These are phyloP conservation scores for Microdochium paspali DNA, from an alignment of 2,329 filamentous ascomycete species.

Conservation along the genomic window DNA sequence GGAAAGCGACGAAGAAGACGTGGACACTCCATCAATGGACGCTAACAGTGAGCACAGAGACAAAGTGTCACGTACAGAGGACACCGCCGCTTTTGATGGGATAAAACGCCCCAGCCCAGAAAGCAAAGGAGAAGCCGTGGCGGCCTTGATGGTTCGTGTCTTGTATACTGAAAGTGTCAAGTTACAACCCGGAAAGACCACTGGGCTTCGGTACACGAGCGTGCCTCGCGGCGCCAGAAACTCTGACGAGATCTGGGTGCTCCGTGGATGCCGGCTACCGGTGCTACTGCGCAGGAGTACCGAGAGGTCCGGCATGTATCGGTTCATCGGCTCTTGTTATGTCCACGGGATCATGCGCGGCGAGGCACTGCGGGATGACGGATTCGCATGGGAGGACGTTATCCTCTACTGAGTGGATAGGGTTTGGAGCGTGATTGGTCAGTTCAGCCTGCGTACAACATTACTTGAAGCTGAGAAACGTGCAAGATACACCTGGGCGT, in stretches of 20 bases:
- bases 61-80: too few relatives aligned
- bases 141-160: background rate
- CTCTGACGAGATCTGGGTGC: slow-evolving; percentile 1
- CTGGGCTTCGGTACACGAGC: background rate
- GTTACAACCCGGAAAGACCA: background rate
- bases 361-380: background rate
- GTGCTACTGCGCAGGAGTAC: background rate
- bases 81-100: too few relatives aligned
- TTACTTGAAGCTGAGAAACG: too few relatives aligned
- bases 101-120: too few relatives aligned
- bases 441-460: too few relatives aligned
- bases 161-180: too few relatives aligned
- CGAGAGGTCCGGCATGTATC: background rate
- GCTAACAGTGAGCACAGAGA: too few relatives aligned
- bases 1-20: too few relatives aligned
- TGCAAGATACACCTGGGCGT: too few relatives aligned
- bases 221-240: background rate
- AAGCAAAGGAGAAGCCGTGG: background rate
- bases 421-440: too few relatives aligned
- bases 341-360: background rate
- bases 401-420: background rate
- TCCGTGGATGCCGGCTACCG: background rate
- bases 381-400: background rate
- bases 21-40: too few relatives aligned
- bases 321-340: background rate